These are phyloP conservation scores for Phaeosphaeriaceae sp. DNA, from an alignment of 2,329 filamentous ascomycete species.

Conservation along the genomic window DNA sequence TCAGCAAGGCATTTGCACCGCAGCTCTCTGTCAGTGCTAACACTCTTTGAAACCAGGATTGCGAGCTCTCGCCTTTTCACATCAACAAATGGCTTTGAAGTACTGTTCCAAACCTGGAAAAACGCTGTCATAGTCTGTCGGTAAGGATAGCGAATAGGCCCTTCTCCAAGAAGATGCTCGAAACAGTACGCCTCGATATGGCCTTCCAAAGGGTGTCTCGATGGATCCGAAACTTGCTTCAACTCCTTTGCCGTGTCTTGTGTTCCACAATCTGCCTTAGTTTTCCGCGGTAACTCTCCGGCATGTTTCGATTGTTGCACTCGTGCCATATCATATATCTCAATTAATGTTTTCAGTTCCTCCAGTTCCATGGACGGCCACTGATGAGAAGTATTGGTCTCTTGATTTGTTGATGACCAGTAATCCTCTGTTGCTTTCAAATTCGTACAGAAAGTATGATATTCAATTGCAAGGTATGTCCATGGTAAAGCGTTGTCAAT, in stretches of 20 bases:
- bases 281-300: neutral
- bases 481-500: slow-evolving; percentile 22
- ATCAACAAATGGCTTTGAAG: slow-evolving; percentile 5
- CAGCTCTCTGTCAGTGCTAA: slow-evolving; percentile 8
- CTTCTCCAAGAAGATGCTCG: slow-evolving; percentile 20
- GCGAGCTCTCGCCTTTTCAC: slow-evolving; percentile 22
- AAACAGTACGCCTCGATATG: slow-evolving; percentile 20
- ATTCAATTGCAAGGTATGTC: slow-evolving; percentile 25
- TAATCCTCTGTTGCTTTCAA: slow-evolving; percentile 23
- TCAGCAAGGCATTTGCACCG: slow-evolving; percentile 26
- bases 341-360: slow-evolving; percentile 14
- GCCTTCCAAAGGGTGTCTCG: slow-evolving; percentile 14
- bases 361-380: slow-evolving; percentile 11
- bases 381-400: no score
- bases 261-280: neutral
- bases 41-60: slow-evolving; percentile 17
- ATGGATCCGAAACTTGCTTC: no score
- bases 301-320: neutral
- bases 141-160: slow-evolving; percentile 8
- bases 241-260: neutral
- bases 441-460: slow-evolving; percentile 25
- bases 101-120: slow-evolving; percentile 25
- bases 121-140: slow-evolving; percentile 23
- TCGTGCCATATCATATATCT: slow-evolving; percentile 20
- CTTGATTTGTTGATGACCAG: slow-evolving; percentile 4